Base-by-base conservation (phyloP, 2,329 filamentous ascomycete species). In the Pleomassaria siparia region DNA sequence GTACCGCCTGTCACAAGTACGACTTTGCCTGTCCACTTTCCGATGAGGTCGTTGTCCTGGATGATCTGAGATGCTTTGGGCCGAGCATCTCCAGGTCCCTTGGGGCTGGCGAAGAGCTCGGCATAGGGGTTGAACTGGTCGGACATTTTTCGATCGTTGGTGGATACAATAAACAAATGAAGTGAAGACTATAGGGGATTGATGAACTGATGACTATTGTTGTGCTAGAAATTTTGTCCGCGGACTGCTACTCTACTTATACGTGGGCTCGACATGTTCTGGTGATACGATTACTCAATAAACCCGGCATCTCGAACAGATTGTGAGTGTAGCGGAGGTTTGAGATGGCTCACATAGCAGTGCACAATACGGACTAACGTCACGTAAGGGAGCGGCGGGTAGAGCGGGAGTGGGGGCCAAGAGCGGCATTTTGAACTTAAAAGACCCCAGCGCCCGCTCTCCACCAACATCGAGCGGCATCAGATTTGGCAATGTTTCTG, bases 1-100 rank as follows among this genome's bases (percentile, higher is more conserved):
- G 58, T 54, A 30, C 40, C 40, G 22, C 59, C 59, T 2, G 59
- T 62, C 39, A 62, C 49, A 32, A 62, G 35, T 35, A 54, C 30
- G 18, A 51, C 62, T 46, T 58, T 59, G 20, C 46, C 57, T 11
- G 61, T 47, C 8, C 70, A 56, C 4, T 51, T 45, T 16, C 72
- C 67, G 40, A 61, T 47, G 7, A 71, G 55, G 5, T 50, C 42
- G 18, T 73, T 67, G 42, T 74, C 71, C n/a, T 62, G 45, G 42
- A 74, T 44, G 35, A 74, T 67, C 37, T 72, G 59, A 0, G 70
- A 44, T 2, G 71, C 71, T 1, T 71, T 74, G n/a, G 72, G 72
- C 2, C 72, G 62, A 21, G 59, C 54, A 45, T 74, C 72, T 0
- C 71, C 69, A 1, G 70, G 62, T 0, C 71, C 72, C n/a, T 42